A percentile compares a stretch with the other conserved stretches of the same genome.
These are phyloP conservation scores for Vittaforma corneae DNA, from an alignment of 371 early-diverging fungal species.

Conservation along the genomic window DNA sequence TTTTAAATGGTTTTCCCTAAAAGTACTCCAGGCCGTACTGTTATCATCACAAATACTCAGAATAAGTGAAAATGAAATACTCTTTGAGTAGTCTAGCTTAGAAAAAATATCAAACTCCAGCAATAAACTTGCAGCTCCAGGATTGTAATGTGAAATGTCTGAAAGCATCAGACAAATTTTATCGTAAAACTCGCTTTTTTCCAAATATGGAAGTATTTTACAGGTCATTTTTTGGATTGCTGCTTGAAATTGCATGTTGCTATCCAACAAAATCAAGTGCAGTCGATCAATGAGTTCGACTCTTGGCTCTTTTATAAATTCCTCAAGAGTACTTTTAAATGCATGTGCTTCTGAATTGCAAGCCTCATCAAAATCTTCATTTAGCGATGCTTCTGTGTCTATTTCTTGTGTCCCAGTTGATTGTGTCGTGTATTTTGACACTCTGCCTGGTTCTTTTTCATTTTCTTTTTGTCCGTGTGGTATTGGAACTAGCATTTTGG, in stretches of 20 bases:
- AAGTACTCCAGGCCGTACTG: constrained; percentile 1
- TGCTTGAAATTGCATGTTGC: not conserved
- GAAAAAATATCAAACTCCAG: constrained; percentile 4
- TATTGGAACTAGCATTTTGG: not conserved
- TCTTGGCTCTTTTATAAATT: not conserved
- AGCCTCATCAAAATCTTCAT: not conserved
- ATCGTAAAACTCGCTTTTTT: constrained; percentile 8
- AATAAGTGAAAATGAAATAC: constrained; percentile 4
- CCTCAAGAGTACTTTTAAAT: constrained; percentile 14
- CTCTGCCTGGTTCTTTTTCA: too few species aligned
- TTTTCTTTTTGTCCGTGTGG: not conserved
- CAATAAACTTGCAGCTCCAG: not conserved
- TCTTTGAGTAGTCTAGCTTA: constrained; percentile 2
- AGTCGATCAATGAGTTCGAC: constrained; percentile 1
- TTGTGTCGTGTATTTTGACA: not conserved
- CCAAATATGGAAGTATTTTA: constrained; percentile 15
- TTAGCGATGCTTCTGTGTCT: constrained; percentile 20
- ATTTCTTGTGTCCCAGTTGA: not conserved
- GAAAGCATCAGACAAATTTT: not conserved
- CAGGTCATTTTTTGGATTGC: not conserved
- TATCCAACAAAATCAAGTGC: constrained; percentile 12
- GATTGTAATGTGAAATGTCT: constrained; percentile 25
- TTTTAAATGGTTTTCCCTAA: constrained; percentile 1
- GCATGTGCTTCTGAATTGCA: constrained; percentile 14
- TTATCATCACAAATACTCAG: constrained; percentile 20